Conservation (phyloP, 306 rosid species). For the Clitoria ternatea region DNA sequence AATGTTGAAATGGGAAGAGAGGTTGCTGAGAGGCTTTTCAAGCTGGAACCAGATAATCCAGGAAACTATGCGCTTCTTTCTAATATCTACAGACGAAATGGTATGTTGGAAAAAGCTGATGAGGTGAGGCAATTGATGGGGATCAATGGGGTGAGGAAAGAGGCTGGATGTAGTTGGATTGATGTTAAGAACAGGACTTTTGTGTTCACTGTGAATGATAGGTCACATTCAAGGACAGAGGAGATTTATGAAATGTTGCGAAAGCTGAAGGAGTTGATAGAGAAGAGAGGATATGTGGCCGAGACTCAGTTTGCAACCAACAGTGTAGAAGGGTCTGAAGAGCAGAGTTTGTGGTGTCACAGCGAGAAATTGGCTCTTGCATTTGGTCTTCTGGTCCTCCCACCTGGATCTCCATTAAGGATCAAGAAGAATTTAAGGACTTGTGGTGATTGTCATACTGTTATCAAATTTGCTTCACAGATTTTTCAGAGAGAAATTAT, state of each 20-base stretch:
- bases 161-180: conserved; percentile 60
- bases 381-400: conserved; percentile 55
- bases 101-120: conserved; percentile 54
- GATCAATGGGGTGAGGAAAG: conserved; percentile 45
- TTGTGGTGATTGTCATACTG: conserved; percentile 51
- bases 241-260: conserved; percentile 50
- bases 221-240: conserved; percentile 42
- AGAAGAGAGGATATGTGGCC: conserved; percentile 45
- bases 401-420: conserved; percentile 44
- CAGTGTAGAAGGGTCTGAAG: conserved; percentile 43
- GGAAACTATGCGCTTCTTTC: conserved; percentile 54
- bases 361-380: conserved; percentile 58
- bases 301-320: conserved; percentile 49
- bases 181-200: conserved; percentile 44
- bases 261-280: conserved; percentile 39
- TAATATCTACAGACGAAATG: conserved; percentile 42
- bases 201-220: conserved; percentile 51
- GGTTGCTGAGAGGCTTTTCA: conserved; percentile 49
- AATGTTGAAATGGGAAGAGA: conserved; percentile 54
- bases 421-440: conserved; percentile 59
- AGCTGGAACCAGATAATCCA: conserved; percentile 61
- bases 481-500: conserved; percentile 49
- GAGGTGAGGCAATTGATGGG: conserved; percentile 54
- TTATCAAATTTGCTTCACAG: conserved; percentile 50
- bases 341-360: conserved; percentile 50